These are phyloP conservation scores for Ustilago crameri DNA, from an alignment of 1,284 basidiomycete genomes.

Conservation along the genomic window DNA sequence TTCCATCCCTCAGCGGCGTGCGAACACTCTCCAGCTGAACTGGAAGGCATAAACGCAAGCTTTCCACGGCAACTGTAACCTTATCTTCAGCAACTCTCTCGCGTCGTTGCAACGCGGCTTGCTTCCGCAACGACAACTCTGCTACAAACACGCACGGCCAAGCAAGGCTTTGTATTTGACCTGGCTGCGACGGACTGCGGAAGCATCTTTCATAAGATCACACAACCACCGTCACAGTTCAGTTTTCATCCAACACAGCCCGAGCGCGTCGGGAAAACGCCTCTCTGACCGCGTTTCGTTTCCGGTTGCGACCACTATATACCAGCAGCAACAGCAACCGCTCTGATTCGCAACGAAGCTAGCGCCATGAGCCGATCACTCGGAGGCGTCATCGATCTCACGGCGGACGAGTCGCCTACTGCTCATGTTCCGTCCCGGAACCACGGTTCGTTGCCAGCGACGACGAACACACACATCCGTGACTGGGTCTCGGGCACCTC, in stretches of 20 bases:
- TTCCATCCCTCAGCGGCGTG: not conserved
- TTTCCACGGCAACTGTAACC: not conserved
- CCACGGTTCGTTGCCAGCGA: slow-evolving; percentile 1
- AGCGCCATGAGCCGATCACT: slow-evolving; percentile 18
- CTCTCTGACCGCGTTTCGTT: not conserved
- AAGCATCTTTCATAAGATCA: slow-evolving; percentile 7
- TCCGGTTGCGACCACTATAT: not conserved
- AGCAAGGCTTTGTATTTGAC: slow-evolving; percentile 9
- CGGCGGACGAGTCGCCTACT: slow-evolving; percentile 52
- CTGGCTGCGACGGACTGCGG: not conserved
- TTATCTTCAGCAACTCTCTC: not conserved
- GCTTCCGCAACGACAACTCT: too few relatives aligned
- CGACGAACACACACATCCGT: slow-evolving; percentile 19
- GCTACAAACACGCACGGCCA: too few relatives aligned
- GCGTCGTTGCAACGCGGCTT: not conserved
- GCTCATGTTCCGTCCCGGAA: slow-evolving; percentile 6
- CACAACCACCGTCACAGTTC: not conserved
- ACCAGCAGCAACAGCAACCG: not conserved
- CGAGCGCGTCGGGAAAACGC: not conserved
- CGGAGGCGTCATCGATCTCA: slow-evolving; percentile 52
- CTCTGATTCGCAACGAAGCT: not conserved
- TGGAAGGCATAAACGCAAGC: not conserved
- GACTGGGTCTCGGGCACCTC: slow-evolving; percentile 20
- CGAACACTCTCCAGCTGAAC: not conserved
- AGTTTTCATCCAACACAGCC: not conserved